These are phyloP conservation scores for Cyclotella baltica DNA, from an alignment of 108 stramenopile genomes.

Conservation along the genomic window DNA sequence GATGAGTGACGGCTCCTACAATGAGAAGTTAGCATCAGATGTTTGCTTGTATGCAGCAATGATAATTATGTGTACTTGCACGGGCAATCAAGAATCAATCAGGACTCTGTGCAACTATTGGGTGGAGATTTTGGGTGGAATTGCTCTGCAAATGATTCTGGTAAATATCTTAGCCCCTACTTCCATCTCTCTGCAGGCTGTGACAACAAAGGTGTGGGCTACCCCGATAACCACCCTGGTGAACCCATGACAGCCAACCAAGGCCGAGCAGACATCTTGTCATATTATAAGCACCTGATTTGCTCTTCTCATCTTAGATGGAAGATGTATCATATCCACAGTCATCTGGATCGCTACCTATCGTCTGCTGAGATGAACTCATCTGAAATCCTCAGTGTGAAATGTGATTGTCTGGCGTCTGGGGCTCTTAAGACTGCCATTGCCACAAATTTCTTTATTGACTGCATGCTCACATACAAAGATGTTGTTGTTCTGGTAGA, in stretches of 20 bases:
- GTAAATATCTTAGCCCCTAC: too few species aligned
- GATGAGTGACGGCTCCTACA: constrained; percentile 6
- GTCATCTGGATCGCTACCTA: constrained; percentile 2
- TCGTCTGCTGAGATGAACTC: neutral
- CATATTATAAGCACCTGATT: neutral
- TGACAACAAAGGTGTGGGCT: neutral
- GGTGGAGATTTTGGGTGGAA: too few species aligned
- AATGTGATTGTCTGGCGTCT: neutral
- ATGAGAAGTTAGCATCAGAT: neutral
- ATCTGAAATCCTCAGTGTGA: neutral
- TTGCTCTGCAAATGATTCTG: too few species aligned
- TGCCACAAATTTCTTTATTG: neutral
- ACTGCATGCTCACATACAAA: neutral
- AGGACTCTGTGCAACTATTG: too few species aligned
- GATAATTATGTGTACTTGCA: neutral
- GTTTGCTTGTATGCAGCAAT: neutral
- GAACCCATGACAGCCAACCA: neutral
- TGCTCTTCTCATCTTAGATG: neutral
- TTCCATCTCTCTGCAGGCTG: too few species aligned
- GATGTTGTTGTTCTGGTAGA: neutral
- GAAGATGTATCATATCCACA: constrained; percentile 6
- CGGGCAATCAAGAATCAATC: neutral
- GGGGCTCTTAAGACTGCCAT: neutral
- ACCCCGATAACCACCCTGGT: neutral
- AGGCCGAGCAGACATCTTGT: neutral